Base-by-base conservation (phyloP, 202 grass and related monocot genomes). In the Setaria italica region DNA sequence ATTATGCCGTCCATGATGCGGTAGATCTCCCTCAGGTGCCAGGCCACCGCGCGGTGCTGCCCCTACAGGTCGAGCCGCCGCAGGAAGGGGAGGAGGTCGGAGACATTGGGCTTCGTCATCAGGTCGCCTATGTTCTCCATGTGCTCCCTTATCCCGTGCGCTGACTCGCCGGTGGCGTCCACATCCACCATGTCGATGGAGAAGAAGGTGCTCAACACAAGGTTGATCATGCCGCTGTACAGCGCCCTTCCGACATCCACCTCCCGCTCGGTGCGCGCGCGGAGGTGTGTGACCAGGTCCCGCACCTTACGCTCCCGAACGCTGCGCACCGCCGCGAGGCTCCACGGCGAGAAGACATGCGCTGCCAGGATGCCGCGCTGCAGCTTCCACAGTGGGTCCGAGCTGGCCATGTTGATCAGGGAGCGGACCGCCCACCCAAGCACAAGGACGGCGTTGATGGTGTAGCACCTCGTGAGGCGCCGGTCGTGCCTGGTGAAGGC, bases 181-280 rank as follows among this genome's bases (percentile, higher is more conserved):
- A 90, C 6, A 34, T 90, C 89, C n/a, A 74, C 48, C 42, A 90
- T 17, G 47, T 90, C 57, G 41, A 54, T 19, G 9, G 89, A 90
- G 80, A 90, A 90, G 14, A 87, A 35, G 25, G 58, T n/a, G 53
- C 19, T 39, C 0, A 75, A 87, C 5, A 87, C 17, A 19, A 90
- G 49, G 77, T 87, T 87, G 60, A 87, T 17, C 41, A 50, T 50
- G 29, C 45, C 55, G 8, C 13, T 67, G 74, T 76, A 87, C 68
- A 76, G 74, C 29, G 33, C 45, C 45, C 16, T 29, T 54, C 56
- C 83, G 50, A 90, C n/a, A 2, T 72, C 60, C 46, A 87, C 48
- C 15, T 74, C 43, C 45, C 42, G 45, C 62, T 72, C 56, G 45
- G 37, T 12, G 62, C 54, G 56, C 32, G 35, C 6, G 5, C 57